Evolutionary conservation across 2,329 filamentous ascomycete species (phyloP).

Genomic region (Pseudogymnoascus sp.): DNA sequence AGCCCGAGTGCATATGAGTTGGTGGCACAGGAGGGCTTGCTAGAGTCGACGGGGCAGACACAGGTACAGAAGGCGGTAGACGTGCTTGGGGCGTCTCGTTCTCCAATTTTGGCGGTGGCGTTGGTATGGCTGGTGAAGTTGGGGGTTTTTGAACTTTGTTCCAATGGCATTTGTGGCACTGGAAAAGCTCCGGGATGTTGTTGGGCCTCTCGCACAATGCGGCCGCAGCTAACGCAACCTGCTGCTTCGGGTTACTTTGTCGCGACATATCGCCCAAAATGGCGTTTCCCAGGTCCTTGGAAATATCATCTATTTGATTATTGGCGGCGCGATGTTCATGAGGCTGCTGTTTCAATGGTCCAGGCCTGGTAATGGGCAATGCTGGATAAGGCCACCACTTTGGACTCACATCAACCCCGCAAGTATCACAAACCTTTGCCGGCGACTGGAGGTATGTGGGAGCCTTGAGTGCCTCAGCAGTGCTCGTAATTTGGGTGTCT

Average conservation of each 20-base stretch:
- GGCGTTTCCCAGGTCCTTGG: background rate
- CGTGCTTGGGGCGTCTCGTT: slow-evolving; percentile 14
- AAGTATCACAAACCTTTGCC: slow-evolving; percentile 55
- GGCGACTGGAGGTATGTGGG: background rate
- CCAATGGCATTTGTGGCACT: slow-evolving; percentile 68
- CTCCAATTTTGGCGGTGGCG: slow-evolving; percentile 16
- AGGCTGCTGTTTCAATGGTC: slow-evolving; percentile 38
- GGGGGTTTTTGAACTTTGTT: slow-evolving; percentile 37
- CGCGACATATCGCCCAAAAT: background rate
- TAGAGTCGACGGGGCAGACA: slow-evolving; percentile 12
- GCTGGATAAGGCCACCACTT: slow-evolving; percentile 53
- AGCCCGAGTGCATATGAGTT: slow-evolving; percentile 27
- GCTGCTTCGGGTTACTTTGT: slow-evolving; percentile 7
- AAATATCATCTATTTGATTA: slow-evolving; percentile 4
- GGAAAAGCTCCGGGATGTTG: slow-evolving; percentile 35
- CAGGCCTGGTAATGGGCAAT: slow-evolving; percentile 8
- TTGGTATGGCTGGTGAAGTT: slow-evolving; percentile 7
- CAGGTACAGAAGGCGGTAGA: slow-evolving; percentile 17
- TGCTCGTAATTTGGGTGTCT: slow-evolving; percentile 13
- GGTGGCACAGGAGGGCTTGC: slow-evolving; percentile 26
- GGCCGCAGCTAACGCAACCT: slow-evolving; percentile 28
- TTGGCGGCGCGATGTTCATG: slow-evolving; percentile 37
- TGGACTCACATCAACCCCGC: slow-evolving; percentile 63
- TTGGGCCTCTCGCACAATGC: slow-evolving; percentile 25
- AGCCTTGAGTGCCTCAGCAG: background rate